Conservation (phyloP, 345 rosid species). For the Trapa incisa region DNA sequence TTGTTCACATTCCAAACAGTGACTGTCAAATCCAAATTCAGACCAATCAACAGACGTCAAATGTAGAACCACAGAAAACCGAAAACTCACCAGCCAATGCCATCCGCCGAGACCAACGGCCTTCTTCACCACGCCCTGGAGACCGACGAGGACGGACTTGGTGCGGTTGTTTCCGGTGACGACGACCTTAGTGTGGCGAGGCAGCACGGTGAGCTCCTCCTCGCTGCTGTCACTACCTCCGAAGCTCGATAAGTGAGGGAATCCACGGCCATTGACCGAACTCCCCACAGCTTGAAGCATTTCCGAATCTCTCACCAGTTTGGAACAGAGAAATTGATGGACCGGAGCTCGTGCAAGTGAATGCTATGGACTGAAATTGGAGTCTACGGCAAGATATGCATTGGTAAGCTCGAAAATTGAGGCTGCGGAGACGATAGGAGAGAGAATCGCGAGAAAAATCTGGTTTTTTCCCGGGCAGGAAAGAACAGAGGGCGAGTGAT, state of each 20-base stretch:
- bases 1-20: neutral
- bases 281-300: conserved; percentile 68
- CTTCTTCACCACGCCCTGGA: conserved; percentile 89
- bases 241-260: conserved; percentile 61
- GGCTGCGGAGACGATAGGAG: neutral
- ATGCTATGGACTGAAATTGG: neutral
- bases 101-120: conserved; percentile 99
- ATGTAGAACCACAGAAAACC: neutral
- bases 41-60: neutral
- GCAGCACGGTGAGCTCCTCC: conserved; percentile 88
- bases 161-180: conserved; percentile 98
- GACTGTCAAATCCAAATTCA: conserved; percentile 5
- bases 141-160: conserved; percentile 94
- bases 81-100: conserved; percentile 90
- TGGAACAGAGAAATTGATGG: neutral
- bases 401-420: conserved; percentile 25
- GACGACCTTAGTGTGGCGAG: conserved; percentile 93
- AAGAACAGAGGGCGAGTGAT: conserved; percentile 21
- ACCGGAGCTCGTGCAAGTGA: neutral
- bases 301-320: neutral
- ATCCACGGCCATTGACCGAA: conserved; percentile 65
- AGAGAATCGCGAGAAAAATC: conserved; percentile 11
- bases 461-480: conserved; percentile 31
- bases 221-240: conserved; percentile 78
- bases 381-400: conserved; percentile 28